Evolutionary conservation across 179 eudicot genomes (phyloP).

Genomic region (Beta macrorhiza): DNA sequence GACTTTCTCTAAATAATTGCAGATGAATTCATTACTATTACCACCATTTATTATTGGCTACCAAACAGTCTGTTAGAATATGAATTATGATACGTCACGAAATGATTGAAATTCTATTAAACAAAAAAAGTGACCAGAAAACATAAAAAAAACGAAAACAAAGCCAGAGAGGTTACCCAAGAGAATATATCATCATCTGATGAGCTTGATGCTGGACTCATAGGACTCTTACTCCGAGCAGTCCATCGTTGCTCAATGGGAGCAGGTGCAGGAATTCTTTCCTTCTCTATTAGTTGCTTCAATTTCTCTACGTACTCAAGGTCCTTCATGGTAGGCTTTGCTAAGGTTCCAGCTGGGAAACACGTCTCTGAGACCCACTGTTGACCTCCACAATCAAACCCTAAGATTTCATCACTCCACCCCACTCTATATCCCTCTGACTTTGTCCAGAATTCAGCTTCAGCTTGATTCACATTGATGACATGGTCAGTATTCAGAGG

Average conservation of each 20-base stretch:
- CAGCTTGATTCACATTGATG: conserved; percentile 77
- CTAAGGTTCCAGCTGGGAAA: conserved; percentile 85
- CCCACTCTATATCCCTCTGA: conserved; percentile 98
- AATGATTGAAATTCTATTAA: neutral
- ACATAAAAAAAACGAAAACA: neutral
- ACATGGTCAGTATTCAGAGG: conserved; percentile 80
- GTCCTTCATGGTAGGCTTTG: conserved; percentile 90
- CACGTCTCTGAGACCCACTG: conserved; percentile 99
- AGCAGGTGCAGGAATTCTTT: conserved; percentile 84
- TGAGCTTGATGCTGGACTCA: conserved; percentile 93
- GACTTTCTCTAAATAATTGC: neutral
- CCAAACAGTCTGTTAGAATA: neutral
- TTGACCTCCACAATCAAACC: conserved; percentile 98
- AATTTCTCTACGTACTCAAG: conserved; percentile 76
- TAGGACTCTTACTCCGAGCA: conserved; percentile 66
- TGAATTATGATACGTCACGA: neutral
- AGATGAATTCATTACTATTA: neutral
- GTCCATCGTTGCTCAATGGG: conserved; percentile 99
- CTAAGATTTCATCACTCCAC: conserved; percentile 95
- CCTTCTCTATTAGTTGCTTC: conserved; percentile 71
- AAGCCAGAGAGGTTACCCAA: conserved; percentile 58
- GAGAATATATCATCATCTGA: conserved; percentile 83
- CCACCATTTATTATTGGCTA: neutral
- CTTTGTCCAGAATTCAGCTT: conserved; percentile 89
- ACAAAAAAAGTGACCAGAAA: neutral